A percentile compares a stretch with the other conserved stretches of the same genome.
phyloP scores from a whole-genome alignment of 1,284 basidiomycete species.

The Coriolopsis trogii region DNA sequence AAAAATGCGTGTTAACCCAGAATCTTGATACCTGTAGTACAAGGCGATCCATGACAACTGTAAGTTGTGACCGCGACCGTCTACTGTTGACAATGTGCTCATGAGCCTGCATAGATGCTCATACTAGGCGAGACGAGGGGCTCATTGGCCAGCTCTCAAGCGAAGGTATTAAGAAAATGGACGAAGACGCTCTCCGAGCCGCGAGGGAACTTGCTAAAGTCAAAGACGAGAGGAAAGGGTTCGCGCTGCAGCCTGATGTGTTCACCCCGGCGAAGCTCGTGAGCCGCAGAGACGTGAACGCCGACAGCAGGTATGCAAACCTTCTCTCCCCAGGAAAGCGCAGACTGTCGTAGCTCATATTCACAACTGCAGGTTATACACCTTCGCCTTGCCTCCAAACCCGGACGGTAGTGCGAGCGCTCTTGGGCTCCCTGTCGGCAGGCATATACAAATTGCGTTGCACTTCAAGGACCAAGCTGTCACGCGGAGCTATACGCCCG shows the following conservation, averaged over 20 bases:
- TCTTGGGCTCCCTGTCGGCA: slow-evolving; percentile 27
- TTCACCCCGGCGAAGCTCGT: slow-evolving; percentile 23
- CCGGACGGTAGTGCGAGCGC: slow-evolving; percentile 14
- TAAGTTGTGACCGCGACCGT: slow-evolving; percentile 1
- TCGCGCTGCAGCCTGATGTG: slow-evolving; percentile 26
- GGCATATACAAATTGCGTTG: slow-evolving; percentile 26
- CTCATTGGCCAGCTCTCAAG: slow-evolving; percentile 25
- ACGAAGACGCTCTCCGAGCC: slow-evolving; percentile 26
- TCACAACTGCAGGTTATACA: slow-evolving; percentile 20
- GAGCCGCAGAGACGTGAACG: slow-evolving; percentile 17
- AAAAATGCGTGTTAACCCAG: no score
- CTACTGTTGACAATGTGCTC: neutral
- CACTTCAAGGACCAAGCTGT: slow-evolving; percentile 31
- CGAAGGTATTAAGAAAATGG: slow-evolving; percentile 25
- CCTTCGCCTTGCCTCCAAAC: slow-evolving; percentile 24
- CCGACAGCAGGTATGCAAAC: slow-evolving; percentile 19
- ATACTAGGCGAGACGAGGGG: slow-evolving; percentile 24
- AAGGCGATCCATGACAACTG: slow-evolving; percentile 29
- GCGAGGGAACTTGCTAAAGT: slow-evolving; percentile 20
- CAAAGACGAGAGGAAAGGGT: slow-evolving; percentile 22
- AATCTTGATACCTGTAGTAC: slow-evolving; percentile 9
- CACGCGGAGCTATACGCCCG: slow-evolving; percentile 28
- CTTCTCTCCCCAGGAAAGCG: no score
- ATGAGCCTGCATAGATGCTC: slow-evolving; percentile 25
- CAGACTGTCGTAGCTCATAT: neutral